phyloP scores from a whole-genome alignment of 2,329 filamentous ascomycete genomes.

The Ophiocordyceps sinensis region DNA sequence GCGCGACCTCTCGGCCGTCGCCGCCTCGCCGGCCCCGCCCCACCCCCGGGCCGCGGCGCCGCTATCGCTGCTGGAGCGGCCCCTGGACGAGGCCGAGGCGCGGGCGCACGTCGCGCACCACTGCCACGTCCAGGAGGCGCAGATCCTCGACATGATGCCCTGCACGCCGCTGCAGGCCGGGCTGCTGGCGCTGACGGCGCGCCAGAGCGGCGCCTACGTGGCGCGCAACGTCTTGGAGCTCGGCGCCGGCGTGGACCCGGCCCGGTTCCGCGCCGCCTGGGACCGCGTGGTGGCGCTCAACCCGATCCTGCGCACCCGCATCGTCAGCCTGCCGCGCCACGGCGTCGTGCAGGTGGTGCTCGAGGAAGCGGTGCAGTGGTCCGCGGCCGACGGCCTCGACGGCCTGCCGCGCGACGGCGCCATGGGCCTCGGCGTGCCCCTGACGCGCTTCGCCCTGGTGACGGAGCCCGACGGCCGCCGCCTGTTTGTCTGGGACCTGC shows the following conservation, averaged over 20 bases:
- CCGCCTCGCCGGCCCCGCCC: background rate
- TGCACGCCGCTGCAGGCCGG: constrained; percentile 10
- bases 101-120: constrained; percentile 2
- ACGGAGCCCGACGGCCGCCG: background rate
- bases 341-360: constrained; percentile 7
- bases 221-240: constrained; percentile 5
- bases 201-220: constrained; percentile 6
- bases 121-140: constrained; percentile 4
- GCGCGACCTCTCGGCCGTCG: background rate
- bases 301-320: constrained; percentile 5
- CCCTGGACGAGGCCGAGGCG: background rate
- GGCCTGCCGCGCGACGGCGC: background rate
- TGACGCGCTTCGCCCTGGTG: constrained; percentile 4
- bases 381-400: background rate
- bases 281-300: constrained; percentile 5
- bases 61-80: background rate
- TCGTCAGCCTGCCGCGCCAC: constrained; percentile 4
- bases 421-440: constrained; percentile 6
- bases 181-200: constrained; percentile 6
- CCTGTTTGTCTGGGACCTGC: constrained; percentile 7
- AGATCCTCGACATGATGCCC: constrained; percentile 8
- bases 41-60: background rate
- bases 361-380: constrained; percentile 2
- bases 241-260: constrained; percentile 2
- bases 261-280: constrained; percentile 5